Evolutionary conservation across 768 basidiomycete genomes (phyloP), one percentile per base, ranked within the genome.

Genomic region (Phaeotremella skinneri): DNA sequence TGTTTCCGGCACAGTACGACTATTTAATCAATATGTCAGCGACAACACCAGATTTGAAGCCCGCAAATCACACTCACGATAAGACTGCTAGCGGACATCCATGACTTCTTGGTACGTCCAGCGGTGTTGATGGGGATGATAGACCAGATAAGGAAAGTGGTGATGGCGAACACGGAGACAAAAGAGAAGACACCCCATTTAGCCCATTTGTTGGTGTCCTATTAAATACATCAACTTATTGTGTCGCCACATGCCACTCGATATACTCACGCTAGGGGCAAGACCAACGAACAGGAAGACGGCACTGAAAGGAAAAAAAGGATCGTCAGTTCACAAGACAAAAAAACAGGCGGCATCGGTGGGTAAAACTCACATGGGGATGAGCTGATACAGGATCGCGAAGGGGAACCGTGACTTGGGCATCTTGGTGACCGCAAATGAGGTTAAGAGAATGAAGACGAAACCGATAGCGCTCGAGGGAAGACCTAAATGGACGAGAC

Each of bases 91-190:
- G 52, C 49, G 2, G 59, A 58, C 13, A 57, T 45, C 42, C 60
- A 52, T 2, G 63, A 58, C 55, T 64, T 70, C 59, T 70, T 70
- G 37, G 69, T 68, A 21, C 61, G 49, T 4, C 69, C 69, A 21
- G 66, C 63, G 25, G 52, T 31, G 39, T 67, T 68, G 42, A 58
- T 29, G 23, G 64, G 56, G 31, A 70, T 49, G 23, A 70, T 61
- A 1, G 63, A 47, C 68, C 67, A 69, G 17, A 59, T 17, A 11
- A 66, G 30, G 52, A 66, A 63, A 4, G 62, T 63, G 23, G 61
- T 41, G 39, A 60, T 47, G 37, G 49, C 56, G 56, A 59, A 27
- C 13, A 63, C 59, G 7, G 26, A 26, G 50, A 47, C 27, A 49
- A 53, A 55, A 6, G 49, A 32, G 49, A 62, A 61, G 14, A 25